Base-by-base conservation (phyloP, 768 basidiomycete species). In the Sistotremastrum suecicum region DNA sequence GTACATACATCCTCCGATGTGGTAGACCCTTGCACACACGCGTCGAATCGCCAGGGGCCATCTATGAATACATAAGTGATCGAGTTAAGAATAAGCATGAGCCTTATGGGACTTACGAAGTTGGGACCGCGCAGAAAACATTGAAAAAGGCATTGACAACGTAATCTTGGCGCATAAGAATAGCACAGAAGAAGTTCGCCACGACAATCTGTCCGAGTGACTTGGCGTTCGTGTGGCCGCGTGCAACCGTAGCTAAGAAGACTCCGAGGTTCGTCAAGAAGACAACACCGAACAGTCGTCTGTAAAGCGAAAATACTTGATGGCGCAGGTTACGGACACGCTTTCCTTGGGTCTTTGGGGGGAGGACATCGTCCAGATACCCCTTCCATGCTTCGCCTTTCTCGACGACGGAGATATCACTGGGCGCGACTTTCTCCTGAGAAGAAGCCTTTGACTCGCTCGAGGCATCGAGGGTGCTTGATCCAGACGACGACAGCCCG, bases 141-240 rank as follows among this genome's bases (percentile, higher is more conserved):
- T 66, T 68, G 63, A 75, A 78, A 54, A 76, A 72, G 1, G 66
- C 60, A 53, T 78, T 76, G 53, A 77, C 67, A 33, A 78, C 72
- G 50, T 77, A 74, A 55, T 77, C 71, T 56, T 73, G 69, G 35
- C 70, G 65, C 66, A 73, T 68, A 5, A 71, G 56, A 40, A 71
- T 66, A 28, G 69, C 65, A 44, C 62, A 62, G 47, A 70, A 70
- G n/a, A 71, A 56, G 48, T 77, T 78, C 4, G 66, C 62, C 34
- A 71, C 56, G 60, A 49, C 72, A 39, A 69, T 64, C 32, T 64
- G 54, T 29, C 64, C 69, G 9, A 70, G 54, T 35, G 63, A 53
- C 36, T 62, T 57, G 1, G 68, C 55, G 48, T 66, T 61, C 7
- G 60, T 61, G 5, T 63, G 62, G 36, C 53, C 61, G 31, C 58